These are phyloP conservation scores for Dothideomycetidae sp. DNA, from an alignment of 2,329 filamentous ascomycete species.

Conservation along the genomic window DNA sequence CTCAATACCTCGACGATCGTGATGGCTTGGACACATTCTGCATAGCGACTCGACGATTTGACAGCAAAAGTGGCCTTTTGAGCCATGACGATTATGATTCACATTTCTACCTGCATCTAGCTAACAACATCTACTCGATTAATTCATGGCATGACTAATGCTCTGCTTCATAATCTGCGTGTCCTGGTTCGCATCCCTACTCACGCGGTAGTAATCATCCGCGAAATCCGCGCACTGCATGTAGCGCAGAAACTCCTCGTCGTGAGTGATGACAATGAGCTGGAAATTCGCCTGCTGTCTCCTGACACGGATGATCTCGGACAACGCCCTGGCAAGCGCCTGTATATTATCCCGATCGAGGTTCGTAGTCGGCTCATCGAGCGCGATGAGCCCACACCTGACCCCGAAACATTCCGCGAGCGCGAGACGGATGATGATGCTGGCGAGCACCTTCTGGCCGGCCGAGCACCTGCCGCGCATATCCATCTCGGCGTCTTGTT, in stretches of 20 bases:
- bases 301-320: slow-evolving; percentile 72
- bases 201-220: slow-evolving; percentile 81
- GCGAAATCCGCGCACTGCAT: slow-evolving; percentile 93
- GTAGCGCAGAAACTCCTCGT: slow-evolving; percentile 83
- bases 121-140: neutral
- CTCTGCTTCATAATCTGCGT: slow-evolving; percentile 60
- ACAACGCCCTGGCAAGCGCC: slow-evolving; percentile 68
- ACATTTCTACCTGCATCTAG: neutral
- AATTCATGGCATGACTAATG: slow-evolving; percentile 25
- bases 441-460: slow-evolving; percentile 89
- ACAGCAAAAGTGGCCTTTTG: too few relatives aligned
- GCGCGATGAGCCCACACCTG: slow-evolving; percentile 88
- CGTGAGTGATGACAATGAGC: slow-evolving; percentile 95
- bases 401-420: slow-evolving; percentile 92
- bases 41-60: too few relatives aligned
- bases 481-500: slow-evolving; percentile 95
- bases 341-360: slow-evolving; percentile 91
- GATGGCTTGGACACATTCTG: too few relatives aligned
- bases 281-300: slow-evolving; percentile 89
- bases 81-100: too few relatives aligned
- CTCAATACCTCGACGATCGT: too few relatives aligned
- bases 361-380: slow-evolving; percentile 96
- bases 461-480: slow-evolving; percentile 97
- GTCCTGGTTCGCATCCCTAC: slow-evolving; percentile 70
- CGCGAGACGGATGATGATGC: slow-evolving; percentile 92